Evolutionary conservation across 192 early-diverging fungal genomes (phyloP).

Genomic region (Entomortierella parvispora): DNA sequence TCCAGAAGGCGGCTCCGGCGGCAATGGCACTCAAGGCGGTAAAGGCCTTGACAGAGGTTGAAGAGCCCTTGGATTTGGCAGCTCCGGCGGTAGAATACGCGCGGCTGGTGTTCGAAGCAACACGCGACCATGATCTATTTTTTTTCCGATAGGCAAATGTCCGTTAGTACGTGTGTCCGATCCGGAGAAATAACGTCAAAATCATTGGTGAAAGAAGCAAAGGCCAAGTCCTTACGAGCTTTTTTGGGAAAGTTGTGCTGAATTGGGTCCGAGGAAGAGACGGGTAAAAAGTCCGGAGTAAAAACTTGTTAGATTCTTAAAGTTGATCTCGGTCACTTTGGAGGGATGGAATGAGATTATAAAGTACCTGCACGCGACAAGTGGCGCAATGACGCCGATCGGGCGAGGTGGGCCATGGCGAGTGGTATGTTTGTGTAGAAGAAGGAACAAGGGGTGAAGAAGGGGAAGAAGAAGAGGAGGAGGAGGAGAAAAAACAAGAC

Average conservation of each 20-base stretch:
- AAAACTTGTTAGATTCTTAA: too few species aligned
- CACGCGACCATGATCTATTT: slow-evolving; percentile 42
- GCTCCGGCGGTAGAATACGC: slow-evolving; percentile 13
- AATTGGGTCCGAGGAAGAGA: too few species aligned
- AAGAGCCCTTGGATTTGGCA: slow-evolving; percentile 5
- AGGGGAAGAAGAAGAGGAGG: neutral
- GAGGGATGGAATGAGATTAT: neutral
- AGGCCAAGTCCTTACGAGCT: too few species aligned
- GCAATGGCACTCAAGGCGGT: slow-evolving; percentile 17
- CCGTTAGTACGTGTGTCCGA: neutral
- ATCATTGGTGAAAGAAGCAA: too few species aligned
- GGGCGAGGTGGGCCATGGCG: slow-evolving; percentile 34
- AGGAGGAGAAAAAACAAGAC: neutral
- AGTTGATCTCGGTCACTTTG: too few species aligned
- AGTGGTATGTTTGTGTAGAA: neutral
- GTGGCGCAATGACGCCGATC: slow-evolving; percentile 26
- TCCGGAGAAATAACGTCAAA: neutral
- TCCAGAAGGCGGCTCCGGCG: slow-evolving; percentile 38
- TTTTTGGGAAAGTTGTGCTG: too few species aligned
- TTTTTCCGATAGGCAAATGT: slow-evolving; percentile 1
- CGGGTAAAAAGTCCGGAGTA: too few species aligned
- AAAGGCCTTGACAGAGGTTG: slow-evolving; percentile 4
- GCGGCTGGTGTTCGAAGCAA: neutral
- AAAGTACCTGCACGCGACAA: slow-evolving; percentile 29
- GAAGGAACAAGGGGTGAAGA: neutral